A percentile compares a stretch with the other conserved stretches of the same genome.
These are phyloP conservation scores for Fusarium bulbicola DNA, from an alignment of 2,329 filamentous ascomycete species.

Conservation along the genomic window DNA sequence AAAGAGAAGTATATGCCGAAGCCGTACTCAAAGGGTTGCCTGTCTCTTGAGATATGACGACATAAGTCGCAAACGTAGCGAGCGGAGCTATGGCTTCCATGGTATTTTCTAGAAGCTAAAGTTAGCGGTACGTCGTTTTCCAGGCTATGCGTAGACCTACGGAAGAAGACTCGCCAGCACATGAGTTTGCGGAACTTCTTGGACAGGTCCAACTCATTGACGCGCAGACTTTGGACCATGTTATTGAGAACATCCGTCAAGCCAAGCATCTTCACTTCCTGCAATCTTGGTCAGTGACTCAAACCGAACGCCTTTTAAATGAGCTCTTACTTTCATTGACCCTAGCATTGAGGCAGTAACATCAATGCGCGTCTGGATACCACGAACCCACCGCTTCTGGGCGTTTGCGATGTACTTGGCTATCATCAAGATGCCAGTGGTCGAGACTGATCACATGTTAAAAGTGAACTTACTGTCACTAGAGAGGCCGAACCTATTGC, in stretches of 20 bases:
- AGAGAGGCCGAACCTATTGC: background rate
- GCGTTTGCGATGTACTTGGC: conserved; percentile 17
- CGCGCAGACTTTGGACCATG: conserved; percentile 9
- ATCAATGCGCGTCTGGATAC: conserved; percentile 20
- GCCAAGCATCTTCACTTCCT: conserved; percentile 21
- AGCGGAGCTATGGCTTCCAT: conserved; percentile 11
- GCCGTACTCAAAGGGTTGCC: conserved; percentile 13
- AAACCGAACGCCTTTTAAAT: rapidly evolving
- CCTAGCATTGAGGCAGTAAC: conserved; percentile 18
- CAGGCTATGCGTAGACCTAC: background rate
- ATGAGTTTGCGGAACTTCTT: conserved; percentile 7
- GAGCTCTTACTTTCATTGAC: conserved; percentile 12
- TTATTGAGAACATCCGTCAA: conserved; percentile 7
- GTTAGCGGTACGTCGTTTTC: background rate
- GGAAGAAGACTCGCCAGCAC: conserved; percentile 5
- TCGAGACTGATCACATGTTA: background rate
- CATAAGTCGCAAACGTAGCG: conserved; percentile 21
- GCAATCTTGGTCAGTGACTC: background rate
- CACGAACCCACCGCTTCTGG: conserved; percentile 17
- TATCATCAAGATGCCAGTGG: conserved; percentile 5
- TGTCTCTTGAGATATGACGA: conserved; percentile 10
- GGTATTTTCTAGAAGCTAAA: background rate
- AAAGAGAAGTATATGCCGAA: conserved; percentile 21
- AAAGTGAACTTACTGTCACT: rapidly evolving
- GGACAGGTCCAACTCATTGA: background rate